These are phyloP conservation scores for Suillus subaureus DNA, from an alignment of 768 basidiomycete species.

Conservation along the genomic window DNA sequence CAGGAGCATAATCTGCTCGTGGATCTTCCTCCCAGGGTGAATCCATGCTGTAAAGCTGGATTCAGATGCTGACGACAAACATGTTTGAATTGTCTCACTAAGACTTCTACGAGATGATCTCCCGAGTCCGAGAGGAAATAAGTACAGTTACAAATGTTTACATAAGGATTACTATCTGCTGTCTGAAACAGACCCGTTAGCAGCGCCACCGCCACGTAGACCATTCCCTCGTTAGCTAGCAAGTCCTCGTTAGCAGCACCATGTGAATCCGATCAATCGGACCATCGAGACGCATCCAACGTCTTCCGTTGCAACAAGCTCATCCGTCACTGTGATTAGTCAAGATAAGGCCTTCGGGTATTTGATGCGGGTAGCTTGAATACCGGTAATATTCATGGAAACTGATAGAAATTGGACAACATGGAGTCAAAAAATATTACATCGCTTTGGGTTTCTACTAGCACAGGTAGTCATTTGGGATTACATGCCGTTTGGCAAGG, in stretches of 20 bases:
- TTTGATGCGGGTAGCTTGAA: too few relatives aligned
- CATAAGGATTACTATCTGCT: neutral
- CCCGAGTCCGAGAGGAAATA: neutral
- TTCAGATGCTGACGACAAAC: neutral
- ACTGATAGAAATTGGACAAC: neutral
- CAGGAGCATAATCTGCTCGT: constrained; percentile 30
- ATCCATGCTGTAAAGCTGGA: constrained; percentile 29
- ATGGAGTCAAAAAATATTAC: too few relatives aligned
- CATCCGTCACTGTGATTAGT: neutral
- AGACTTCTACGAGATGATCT: neutral
- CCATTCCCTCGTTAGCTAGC: neutral
- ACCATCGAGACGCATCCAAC: neutral
- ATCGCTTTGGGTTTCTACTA: neutral
- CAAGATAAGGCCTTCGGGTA: neutral
- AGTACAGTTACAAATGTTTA: neutral
- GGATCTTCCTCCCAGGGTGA: constrained; percentile 64
- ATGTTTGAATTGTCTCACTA: neutral
- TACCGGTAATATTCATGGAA: neutral
- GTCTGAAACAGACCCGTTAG: neutral
- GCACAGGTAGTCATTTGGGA: neutral
- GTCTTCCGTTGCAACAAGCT: too few relatives aligned
- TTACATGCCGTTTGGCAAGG: neutral
- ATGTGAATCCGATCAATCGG: neutral
- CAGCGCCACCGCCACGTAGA: neutral
- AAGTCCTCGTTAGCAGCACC: neutral